Conservation (phyloP, 371 early-diverging fungal genomes). For the Mortierella sp. region DNA sequence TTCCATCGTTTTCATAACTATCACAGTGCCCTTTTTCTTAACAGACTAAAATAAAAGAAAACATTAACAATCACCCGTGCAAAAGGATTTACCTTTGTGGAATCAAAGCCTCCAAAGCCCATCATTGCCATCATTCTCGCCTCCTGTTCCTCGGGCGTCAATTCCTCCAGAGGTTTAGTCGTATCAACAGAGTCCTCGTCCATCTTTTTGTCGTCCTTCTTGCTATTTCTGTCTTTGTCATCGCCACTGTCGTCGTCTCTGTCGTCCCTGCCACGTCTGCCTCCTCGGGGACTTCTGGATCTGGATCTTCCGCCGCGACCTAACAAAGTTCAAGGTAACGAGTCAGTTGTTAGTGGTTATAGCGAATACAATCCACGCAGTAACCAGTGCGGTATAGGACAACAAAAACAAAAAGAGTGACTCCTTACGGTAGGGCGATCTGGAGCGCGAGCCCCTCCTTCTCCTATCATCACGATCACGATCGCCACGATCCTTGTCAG, state of each 20-base stretch:
- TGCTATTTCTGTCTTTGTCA: slow-evolving; percentile 45
- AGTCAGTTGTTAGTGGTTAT: too few species aligned
- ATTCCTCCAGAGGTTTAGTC: slow-evolving; percentile 30
- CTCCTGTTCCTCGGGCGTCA: slow-evolving; percentile 68
- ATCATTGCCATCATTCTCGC: slow-evolving; percentile 77
- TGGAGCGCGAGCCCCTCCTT: slow-evolving; percentile 24
- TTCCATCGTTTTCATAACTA: neutral
- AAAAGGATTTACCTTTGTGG: slow-evolving; percentile 80
- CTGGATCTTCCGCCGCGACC: slow-evolving; percentile 49
- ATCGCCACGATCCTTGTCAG: slow-evolving; percentile 14
- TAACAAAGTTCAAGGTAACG: neutral
- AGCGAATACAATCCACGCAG: too few species aligned
- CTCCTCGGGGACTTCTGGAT: slow-evolving; percentile 42
- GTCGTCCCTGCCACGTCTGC: slow-evolving; percentile 19
- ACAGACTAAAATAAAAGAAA: neutral
- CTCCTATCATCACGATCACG: slow-evolving; percentile 18
- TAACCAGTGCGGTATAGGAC: neutral
- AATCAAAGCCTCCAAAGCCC: slow-evolving; percentile 92
- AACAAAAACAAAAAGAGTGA: neutral
- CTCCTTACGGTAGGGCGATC: slow-evolving; percentile 29
- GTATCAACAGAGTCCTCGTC: neutral
- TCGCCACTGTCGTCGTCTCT: slow-evolving; percentile 18
- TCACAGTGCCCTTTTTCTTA: too few species aligned
- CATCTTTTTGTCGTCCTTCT: slow-evolving; percentile 3
- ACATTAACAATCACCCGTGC: neutral